Evolutionary conservation across 352 stramenopile species (phyloP).

Genomic region (Pythium sukuiense): DNA sequence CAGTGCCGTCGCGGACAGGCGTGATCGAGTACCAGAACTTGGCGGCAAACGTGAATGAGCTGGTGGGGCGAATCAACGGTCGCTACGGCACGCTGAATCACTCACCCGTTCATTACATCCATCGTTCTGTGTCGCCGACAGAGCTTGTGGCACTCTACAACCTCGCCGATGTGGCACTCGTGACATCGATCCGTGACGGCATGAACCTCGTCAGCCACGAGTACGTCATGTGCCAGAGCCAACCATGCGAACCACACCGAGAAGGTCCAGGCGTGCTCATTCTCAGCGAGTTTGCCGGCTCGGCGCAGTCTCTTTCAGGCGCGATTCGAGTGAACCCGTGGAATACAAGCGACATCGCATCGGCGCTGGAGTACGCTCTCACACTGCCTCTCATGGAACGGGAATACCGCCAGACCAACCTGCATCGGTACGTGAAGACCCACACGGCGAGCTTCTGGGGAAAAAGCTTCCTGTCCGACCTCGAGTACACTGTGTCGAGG

Average conservation of each 20-base stretch:
- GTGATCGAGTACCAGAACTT: conserved; percentile 87
- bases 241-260: conserved; percentile 51
- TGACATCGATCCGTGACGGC: conserved; percentile 87
- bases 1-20: conserved; percentile 85
- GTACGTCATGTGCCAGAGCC: conserved; percentile 86
- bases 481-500: conserved; percentile 48
- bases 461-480: conserved; percentile 75
- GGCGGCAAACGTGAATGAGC: conserved; percentile 81
- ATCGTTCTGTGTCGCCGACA: conserved; percentile 68
- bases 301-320: conserved; percentile 84
- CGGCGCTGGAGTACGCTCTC: conserved; percentile 68
- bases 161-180: conserved; percentile 86
- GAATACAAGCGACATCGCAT: conserved; percentile 82
- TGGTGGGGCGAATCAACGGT: conserved; percentile 89
- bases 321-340: conserved; percentile 89
- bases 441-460: conserved; percentile 87
- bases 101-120: conserved; percentile 89
- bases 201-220: conserved; percentile 92
- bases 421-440: conserved; percentile 85
- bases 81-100: conserved; percentile 83
- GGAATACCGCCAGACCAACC: conserved; percentile 83
- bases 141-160: conserved; percentile 90
- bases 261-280: conserved; percentile 83
- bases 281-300: conserved; percentile 88
- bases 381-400: conserved; percentile 81